Base-by-base conservation (phyloP, 148 eudicot species). In the Rhododendron ferrugineum region DNA sequence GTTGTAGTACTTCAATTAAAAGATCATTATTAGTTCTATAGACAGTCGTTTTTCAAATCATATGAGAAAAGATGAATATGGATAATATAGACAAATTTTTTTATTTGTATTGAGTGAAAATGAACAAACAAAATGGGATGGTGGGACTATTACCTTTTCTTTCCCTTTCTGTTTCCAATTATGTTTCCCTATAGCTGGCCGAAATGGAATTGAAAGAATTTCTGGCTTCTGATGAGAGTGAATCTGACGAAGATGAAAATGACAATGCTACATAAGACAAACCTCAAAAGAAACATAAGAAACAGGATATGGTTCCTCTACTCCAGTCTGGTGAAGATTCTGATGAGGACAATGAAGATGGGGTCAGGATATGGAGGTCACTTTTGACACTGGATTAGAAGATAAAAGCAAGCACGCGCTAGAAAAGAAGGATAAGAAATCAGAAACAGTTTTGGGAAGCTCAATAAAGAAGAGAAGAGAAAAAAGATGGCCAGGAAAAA, bases 281-380 rank as follows among this genome's bases (percentile, higher is more conserved):
- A 46, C 50, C 88, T 76, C 85, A 64, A 56, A 93, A 90, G 87
- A 92, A 87, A 76, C 87, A 80, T 70, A 91, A 88, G 81, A 95
- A 92, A 83, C 84, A 79, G 36, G 94, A 96, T 36, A 84, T 82
- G 90, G 91, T 92, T 87, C 95, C 94, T 84, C 89, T 95, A 75
- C 62, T 94, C 66, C 92, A 93, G 81, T 90, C 94, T 83, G 98
- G 95, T 58, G 91, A 92, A 80, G 95, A 89, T 83, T 93, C 95
- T 66, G 98, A 91, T 82, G 93, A 86, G 58, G 94, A 85, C 32
- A 86, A 86, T 34, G 91, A 94, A 7, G 93, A 94, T 82, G 92
- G 81, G 92, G 81, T 60, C 94, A 92, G 89, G 98, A 95, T 75
- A 97, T 97, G 98, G 99, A 97, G 90, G 98, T 97, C 82, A 97